Conservation (phyloP, 257 asterid genomes). For the Fraxinus cuspidata region DNA sequence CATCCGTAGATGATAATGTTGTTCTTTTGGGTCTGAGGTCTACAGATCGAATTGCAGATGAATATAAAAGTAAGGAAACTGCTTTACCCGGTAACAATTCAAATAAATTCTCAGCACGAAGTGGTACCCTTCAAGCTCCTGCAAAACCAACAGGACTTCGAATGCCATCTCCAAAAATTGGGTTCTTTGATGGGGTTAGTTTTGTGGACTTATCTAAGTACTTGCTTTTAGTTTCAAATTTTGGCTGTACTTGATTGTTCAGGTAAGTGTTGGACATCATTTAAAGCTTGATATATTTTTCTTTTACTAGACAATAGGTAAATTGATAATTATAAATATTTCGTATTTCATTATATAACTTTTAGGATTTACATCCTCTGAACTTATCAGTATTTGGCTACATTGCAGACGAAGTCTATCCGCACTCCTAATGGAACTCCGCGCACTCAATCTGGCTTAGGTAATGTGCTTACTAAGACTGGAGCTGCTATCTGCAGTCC, state of each 20-base stretch:
- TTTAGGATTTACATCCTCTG: neutral
- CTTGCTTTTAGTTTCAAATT: constrained; percentile 16
- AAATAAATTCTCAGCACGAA: constrained; percentile 43
- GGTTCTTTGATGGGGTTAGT: constrained; percentile 96
- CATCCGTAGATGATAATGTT: constrained; percentile 45
- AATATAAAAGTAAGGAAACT: constrained; percentile 36
- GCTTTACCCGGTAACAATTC: constrained; percentile 31
- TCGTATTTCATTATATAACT: neutral
- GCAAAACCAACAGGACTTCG: constrained; percentile 80
- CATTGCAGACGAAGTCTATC: constrained; percentile 58
- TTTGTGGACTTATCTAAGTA: constrained; percentile 13
- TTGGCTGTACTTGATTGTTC: neutral
- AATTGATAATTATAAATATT: constrained; percentile 2
- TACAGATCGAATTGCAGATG: constrained; percentile 41
- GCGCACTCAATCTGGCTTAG: constrained; percentile 41
- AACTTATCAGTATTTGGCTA: constrained; percentile 9
- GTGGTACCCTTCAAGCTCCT: constrained; percentile 48
- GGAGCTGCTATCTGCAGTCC: constrained; percentile 49
- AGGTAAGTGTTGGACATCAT: constrained; percentile 1
- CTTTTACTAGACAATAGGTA: neutral
- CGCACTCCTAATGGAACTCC: constrained; percentile 64
- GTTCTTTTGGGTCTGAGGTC: constrained; percentile 35
- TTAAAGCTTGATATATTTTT: constrained; percentile 17
- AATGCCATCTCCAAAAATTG: constrained; percentile 92
- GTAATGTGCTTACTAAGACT: constrained; percentile 38